These are phyloP conservation scores for Grosmannia clavigera DNA, from an alignment of 2,329 filamentous ascomycete species.

Conservation along the genomic window DNA sequence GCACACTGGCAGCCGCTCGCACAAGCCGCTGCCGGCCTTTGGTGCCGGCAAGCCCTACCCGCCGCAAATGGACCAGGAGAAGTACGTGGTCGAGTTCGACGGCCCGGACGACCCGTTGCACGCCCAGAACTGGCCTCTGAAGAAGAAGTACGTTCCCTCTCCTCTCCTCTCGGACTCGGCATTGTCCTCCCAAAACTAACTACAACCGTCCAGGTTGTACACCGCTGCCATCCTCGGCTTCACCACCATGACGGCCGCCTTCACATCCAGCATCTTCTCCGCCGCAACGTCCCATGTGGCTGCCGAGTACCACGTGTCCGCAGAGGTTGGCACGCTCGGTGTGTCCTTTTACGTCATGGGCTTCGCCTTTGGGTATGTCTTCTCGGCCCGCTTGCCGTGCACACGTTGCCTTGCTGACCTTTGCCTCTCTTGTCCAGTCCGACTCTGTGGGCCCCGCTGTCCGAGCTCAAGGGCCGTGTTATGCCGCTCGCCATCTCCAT, in stretches of 20 bases:
- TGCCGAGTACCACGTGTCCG: slow-evolving; percentile 44
- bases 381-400: no score
- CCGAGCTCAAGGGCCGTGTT: slow-evolving; percentile 56
- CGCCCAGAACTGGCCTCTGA: slow-evolving; percentile 74
- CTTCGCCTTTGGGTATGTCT: slow-evolving; percentile 47
- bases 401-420: no score
- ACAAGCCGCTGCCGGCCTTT: slow-evolving; percentile 52
- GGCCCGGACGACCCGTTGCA: slow-evolving; percentile 74
- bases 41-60: slow-evolving; percentile 66
- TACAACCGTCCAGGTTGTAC: slow-evolving; percentile 30
- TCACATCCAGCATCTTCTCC: slow-evolving; percentile 66
- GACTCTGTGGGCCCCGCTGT: slow-evolving; percentile 59
- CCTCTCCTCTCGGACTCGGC: no score
- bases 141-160: slow-evolving; percentile 53
- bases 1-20: slow-evolving; percentile 29
- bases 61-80: slow-evolving; percentile 53
- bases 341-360: slow-evolving; percentile 60
- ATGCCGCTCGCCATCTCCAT: slow-evolving; percentile 48
- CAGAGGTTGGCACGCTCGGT: slow-evolving; percentile 51
- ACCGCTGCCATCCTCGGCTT: slow-evolving; percentile 59
- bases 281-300: slow-evolving; percentile 48
- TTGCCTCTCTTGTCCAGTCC: slow-evolving; percentile 26
- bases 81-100: slow-evolving; percentile 73
- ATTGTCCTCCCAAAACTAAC: not conserved
- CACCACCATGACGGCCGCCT: slow-evolving; percentile 59